Evolutionary conservation across 805 yeast genomes (phyloP), one percentile per base, ranked within the genome.

Genomic region (Ascoidea tarda): DNA sequence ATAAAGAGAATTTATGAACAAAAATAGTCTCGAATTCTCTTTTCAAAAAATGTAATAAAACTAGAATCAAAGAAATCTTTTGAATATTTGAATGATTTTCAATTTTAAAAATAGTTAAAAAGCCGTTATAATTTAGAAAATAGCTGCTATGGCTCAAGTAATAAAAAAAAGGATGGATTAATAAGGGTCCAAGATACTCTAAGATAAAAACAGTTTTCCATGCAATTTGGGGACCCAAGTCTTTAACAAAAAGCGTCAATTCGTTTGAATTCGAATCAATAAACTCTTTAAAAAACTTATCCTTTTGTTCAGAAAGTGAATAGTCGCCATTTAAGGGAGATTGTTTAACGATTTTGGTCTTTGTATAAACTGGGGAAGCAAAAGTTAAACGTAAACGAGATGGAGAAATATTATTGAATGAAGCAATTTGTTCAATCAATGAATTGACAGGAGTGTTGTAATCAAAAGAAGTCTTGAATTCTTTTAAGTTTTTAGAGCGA

Each of bases 141-240:
- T 21, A 21, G 28, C 28, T 21, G 28, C 28, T 21, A 21, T 21
- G 28, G 28, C 28, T 21, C 28, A 21, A 21, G 52, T 66, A 73
- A 64, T 79, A 91, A 52, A 85, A 70, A 16, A 87, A 53, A 1
- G 87, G 77, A 66, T 90, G 96, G 61, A 91, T 74, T 46, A 90
- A 49, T 53, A 93, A 70, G 6, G 99, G 99, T 2, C 98, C 98
- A 16, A 86, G 59, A 65, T 93, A 93, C 69, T 93, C 99, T 57
- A 87, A 70, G 51, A 87, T 60, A 63, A 82, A 93, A n/a, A 91
- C 98, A 3, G 88, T 76, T 68, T 85, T 78, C 96, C 97, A 93
- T 5, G 82, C 81, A 54, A 93, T 79, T 68, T 93, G 99, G 0
- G 90, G 89, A 21, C 99, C 99, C 56, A 91, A 72, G 63, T 91